phyloP scores from a whole-genome alignment of 208 protist species.

The Porcisia deanei region DNA sequence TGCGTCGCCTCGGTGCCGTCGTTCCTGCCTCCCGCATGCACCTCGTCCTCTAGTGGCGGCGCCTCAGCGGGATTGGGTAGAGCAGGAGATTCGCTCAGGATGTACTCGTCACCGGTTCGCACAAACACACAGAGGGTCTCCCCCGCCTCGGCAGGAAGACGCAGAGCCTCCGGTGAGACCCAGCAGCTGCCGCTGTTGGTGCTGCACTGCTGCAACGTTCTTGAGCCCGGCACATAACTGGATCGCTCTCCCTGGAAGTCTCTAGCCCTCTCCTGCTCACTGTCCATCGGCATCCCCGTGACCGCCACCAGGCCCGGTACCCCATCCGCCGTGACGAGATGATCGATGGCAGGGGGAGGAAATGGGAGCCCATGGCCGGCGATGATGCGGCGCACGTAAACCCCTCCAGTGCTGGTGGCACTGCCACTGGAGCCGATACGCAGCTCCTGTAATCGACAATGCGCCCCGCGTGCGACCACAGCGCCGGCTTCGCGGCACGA shows the following conservation, averaged over 20 bases:
- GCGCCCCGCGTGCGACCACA: background rate
- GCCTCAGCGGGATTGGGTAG: background rate
- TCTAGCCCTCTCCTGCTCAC: background rate
- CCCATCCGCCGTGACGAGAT: conserved; percentile 10
- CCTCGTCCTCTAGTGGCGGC: background rate
- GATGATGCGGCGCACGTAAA: conserved; percentile 71
- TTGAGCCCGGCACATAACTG: background rate
- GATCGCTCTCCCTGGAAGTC: background rate
- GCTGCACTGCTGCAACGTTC: background rate
- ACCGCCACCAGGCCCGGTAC: background rate
- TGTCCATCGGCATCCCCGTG: too few relatives aligned
- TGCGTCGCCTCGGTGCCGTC: background rate
- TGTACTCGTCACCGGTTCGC: conserved; percentile 25
- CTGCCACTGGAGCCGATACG: conserved; percentile 23
- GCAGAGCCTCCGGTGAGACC: conserved; percentile 38
- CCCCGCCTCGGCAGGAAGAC: conserved; percentile 30
- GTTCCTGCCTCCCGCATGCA: background rate
- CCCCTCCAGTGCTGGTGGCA: conserved; percentile 12
- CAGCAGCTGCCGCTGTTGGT: background rate
- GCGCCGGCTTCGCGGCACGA: conserved; percentile 13
- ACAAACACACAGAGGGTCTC: conserved; percentile 27
- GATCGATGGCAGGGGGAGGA: conserved; percentile 14
- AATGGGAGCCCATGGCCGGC: conserved; percentile 46
- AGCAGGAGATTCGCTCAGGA: conserved; percentile 8
- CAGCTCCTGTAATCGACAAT: conserved; percentile 31